Conservation (phyloP, 208 protist species). For the Naegleria fowleri region DNA sequence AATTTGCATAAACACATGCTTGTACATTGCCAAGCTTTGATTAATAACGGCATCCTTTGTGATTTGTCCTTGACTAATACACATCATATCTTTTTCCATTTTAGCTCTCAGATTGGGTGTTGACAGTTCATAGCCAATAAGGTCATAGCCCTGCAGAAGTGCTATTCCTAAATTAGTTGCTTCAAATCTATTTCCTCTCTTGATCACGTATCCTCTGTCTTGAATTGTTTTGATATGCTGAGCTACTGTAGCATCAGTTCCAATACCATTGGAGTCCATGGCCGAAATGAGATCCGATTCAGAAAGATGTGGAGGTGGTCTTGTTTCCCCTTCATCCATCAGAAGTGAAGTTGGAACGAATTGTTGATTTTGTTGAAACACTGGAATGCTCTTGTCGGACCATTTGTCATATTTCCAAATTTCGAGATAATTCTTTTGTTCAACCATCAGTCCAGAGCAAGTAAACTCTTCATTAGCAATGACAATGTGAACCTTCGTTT, state of each 20-base stretch:
- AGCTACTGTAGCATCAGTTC: constrained; percentile 98
- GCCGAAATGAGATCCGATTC: constrained; percentile 93
- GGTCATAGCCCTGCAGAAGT: constrained; percentile 87
- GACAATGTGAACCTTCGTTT: constrained; percentile 65
- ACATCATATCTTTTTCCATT: constrained; percentile 82
- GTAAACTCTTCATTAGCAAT: constrained; percentile 76
- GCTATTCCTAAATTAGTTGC: constrained; percentile 89
- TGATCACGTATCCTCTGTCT: constrained; percentile 77
- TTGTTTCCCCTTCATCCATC: constrained; percentile 72
- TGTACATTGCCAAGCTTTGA: constrained; percentile 62
- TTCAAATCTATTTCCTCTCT: constrained; percentile 62
- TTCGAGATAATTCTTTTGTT: constrained; percentile 85
- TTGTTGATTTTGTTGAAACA: constrained; percentile 71
- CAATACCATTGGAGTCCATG: constrained; percentile 96
- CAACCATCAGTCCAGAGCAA: constrained; percentile 72
- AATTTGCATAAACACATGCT: constrained; percentile 65
- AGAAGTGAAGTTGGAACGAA: constrained; percentile 74
- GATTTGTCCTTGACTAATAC: constrained; percentile 63
- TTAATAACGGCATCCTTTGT: constrained; percentile 70
- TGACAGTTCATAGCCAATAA: constrained; percentile 81
- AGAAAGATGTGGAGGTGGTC: constrained; percentile 84
- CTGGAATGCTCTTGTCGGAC: constrained; percentile 71
- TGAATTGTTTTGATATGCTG: constrained; percentile 95
- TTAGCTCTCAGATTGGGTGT: constrained; percentile 78
- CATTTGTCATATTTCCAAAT: constrained; percentile 67